Evolutionary conservation across 441 rosid species (phyloP), one percentile per base, ranked within the genome.

Genomic region (Euphorbia celastroides): DNA sequence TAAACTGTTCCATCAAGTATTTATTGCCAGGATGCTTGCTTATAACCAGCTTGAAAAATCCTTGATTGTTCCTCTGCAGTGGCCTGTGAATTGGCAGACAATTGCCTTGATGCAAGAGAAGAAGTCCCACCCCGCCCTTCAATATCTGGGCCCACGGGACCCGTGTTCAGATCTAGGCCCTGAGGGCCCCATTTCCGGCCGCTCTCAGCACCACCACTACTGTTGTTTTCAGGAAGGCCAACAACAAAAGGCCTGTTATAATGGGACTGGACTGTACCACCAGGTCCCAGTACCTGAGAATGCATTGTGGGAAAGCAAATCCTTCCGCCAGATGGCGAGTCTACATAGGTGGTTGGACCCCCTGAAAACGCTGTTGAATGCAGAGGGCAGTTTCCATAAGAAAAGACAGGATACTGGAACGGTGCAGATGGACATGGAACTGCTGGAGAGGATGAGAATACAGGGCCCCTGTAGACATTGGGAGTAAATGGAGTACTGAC

Each of bases 21-120:
- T 69, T 79, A 79, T 22, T 77, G 77, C 86, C 83, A 77, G 32
- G 85, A 72, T 55, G 81, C 63, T 58, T 75, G 83, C 65, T 64
- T 77, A 65, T 75, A 73, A 65, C 83, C 65, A 23, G 56, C 52
- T 54, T 77, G 77, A 68, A 61, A 82, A 70, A 76, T 72, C 74
- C 75, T 80, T 13, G 65, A 57, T 41, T 78, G 81, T 60, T 82
- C 83, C 64, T 78, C 82, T 6, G 72, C 32, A 16, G 71, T 62
- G 64, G 62, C 65, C 30, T 66, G 80, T 11, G 83, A 60, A 66
- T 54, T 70, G 62, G 77, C 56, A 52, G 86, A 69, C 6, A 64
- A 69, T 27, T 76, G 82, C 72, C 77, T 77, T 12, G 64, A 69
- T 8, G 57, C 64, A 41, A 68, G 50, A 69, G 78, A 48, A 1